A percentile compares a stretch with the other conserved stretches of the same genome.
Evolutionary conservation across 257 asterid genomes (phyloP).

Genomic region (Salvia splendens): DNA sequence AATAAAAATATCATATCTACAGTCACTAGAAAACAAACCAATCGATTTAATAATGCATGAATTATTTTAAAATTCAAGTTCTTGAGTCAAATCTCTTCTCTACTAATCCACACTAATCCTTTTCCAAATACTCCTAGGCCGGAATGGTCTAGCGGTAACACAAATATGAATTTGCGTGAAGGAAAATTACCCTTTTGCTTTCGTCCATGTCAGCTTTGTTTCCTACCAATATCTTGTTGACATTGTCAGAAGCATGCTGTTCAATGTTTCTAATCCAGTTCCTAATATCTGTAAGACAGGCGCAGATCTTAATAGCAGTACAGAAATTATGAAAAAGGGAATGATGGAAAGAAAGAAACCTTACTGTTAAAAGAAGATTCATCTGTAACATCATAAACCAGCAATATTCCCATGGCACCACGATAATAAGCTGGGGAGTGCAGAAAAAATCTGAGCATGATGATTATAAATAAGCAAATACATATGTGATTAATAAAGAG

Average conservation of each 20-base stretch:
- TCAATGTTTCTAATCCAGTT: slow-evolving; percentile 63
- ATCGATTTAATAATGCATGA: background rate
- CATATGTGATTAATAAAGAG: background rate
- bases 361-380: slow-evolving; percentile 53
- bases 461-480: background rate
- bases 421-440: slow-evolving; percentile 47
- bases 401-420: slow-evolving; percentile 60
- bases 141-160: slow-evolving; percentile 3
- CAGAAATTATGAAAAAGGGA: background rate
- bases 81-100: background rate
- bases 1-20: background rate
- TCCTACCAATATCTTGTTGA: slow-evolving; percentile 60
- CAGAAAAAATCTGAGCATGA: background rate
- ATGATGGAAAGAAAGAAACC: slow-evolving; percentile 23
- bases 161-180: background rate
- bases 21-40: slow-evolving; percentile 3
- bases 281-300: slow-evolving; percentile 50
- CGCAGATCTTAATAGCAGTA: slow-evolving; percentile 12
- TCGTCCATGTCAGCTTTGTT: slow-evolving; percentile 66
- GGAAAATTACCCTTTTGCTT: slow-evolving; percentile 55
- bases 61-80: background rate
- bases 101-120: background rate
- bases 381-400: slow-evolving; percentile 55
- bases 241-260: slow-evolving; percentile 65
- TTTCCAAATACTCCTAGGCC: slow-evolving; percentile 4